A percentile compares a stretch with the other conserved stretches of the same genome.
phyloP scores from a whole-genome alignment of 2,329 filamentous ascomycete genomes.

The Periconia sp. region DNA sequence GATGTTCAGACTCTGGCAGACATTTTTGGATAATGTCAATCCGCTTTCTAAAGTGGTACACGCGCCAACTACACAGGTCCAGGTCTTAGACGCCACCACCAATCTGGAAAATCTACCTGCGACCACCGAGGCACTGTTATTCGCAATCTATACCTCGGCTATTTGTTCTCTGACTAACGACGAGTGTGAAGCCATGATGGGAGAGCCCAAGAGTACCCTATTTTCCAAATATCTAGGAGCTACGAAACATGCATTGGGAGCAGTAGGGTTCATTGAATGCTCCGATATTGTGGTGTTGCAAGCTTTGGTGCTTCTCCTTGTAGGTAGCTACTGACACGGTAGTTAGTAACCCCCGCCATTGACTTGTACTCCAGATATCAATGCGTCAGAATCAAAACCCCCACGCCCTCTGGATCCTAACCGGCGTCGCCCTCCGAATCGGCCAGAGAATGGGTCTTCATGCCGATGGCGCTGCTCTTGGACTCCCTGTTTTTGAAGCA shows the following conservation, averaged over 20 bases:
- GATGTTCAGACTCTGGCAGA: conserved; percentile 72
- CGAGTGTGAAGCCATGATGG: conserved; percentile 57
- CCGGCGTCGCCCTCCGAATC: conserved; percentile 62
- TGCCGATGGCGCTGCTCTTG: conserved; percentile 56
- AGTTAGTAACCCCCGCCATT: conserved; percentile 40
- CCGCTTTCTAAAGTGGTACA: conserved; percentile 74
- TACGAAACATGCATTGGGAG: conserved; percentile 65
- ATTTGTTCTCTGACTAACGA: conserved; percentile 57
- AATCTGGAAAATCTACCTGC: conserved; percentile 58
- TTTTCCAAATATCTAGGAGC: conserved; percentile 59
- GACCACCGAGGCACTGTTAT: conserved; percentile 57
- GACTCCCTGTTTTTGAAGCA: conserved; percentile 58
- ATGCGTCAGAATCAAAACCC: conserved; percentile 49
- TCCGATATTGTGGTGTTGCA: conserved; percentile 68
- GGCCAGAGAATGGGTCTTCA: conserved; percentile 64
- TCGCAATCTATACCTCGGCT: conserved; percentile 33
- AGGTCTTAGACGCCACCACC: conserved; percentile 63
- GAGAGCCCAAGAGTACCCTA: conserved; percentile 55
- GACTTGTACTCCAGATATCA: conserved; percentile 48
- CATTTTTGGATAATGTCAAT: conserved; percentile 73
- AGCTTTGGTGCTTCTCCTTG: conserved; percentile 63
- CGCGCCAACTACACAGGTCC: conserved; percentile 67
- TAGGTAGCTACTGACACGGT: background rate
- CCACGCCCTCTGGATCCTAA: conserved; percentile 64
- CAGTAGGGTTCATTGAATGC: conserved; percentile 66